phyloP scores from a whole-genome alignment of 495 filamentous ascomycete genomes.

The Hypoxylon cercidicola region DNA sequence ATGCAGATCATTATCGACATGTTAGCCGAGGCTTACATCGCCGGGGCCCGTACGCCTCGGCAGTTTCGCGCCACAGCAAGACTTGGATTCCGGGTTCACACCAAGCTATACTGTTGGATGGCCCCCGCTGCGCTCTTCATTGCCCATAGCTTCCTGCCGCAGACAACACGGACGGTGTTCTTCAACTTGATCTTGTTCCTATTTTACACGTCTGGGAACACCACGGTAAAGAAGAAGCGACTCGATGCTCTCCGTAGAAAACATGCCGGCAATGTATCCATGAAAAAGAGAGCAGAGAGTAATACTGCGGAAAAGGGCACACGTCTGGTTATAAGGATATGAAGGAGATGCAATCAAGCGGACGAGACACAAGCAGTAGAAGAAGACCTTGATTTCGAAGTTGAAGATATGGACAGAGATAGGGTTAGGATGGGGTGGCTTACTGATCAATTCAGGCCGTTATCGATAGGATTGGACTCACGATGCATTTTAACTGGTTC shows the following conservation, averaged over 20 bases:
- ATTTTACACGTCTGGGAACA: slow-evolving; percentile 97
- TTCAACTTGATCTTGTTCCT: slow-evolving; percentile 95
- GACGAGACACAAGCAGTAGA: no score
- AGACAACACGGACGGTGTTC: slow-evolving; percentile 94
- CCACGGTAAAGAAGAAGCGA: slow-evolving; percentile 97
- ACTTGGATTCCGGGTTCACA: slow-evolving; percentile 93
- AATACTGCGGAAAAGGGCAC: no score
- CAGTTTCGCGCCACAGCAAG: slow-evolving; percentile 89
- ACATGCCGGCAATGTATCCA: slow-evolving; percentile 60
- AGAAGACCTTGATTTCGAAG: no score
- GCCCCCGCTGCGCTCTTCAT: slow-evolving; percentile 90
- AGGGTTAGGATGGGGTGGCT: no score
- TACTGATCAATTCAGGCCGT: no score
- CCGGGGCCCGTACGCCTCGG: slow-evolving; percentile 88
- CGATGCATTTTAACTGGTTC: no score
- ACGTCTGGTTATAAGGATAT: no score
- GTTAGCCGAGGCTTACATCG: slow-evolving; percentile 90
- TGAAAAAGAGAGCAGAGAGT: no score
- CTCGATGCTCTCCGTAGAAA: slow-evolving; percentile 86
- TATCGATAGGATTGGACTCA: no score
- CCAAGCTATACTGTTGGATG: slow-evolving; percentile 97
- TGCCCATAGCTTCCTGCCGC: slow-evolving; percentile 95
- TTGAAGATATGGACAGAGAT: no score
- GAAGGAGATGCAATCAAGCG: no score
- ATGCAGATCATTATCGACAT: slow-evolving; percentile 95